These are phyloP conservation scores for Spironucleus salmonicida DNA, from an alignment of 208 protist species.

Conservation along the genomic window DNA sequence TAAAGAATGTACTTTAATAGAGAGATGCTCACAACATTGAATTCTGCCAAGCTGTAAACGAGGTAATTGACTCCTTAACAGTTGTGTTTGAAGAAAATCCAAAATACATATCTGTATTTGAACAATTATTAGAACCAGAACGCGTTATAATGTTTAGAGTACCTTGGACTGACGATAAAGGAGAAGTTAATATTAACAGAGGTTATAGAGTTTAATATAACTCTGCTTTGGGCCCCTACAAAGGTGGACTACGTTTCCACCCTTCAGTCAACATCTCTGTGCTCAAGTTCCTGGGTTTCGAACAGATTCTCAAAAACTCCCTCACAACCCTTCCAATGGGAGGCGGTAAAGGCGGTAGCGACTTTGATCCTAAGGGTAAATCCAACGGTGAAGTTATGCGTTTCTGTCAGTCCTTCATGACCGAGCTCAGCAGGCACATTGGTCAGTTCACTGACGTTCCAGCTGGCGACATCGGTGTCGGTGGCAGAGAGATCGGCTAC, in stretches of 20 bases:
- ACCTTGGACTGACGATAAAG: slow-evolving; percentile 66
- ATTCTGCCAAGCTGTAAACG: slow-evolving; percentile 61
- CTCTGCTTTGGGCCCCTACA: slow-evolving; percentile 70
- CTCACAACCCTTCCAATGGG: slow-evolving; percentile 70
- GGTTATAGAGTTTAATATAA: slow-evolving; percentile 75
- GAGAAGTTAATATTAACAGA: slow-evolving; percentile 61
- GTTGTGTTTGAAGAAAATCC: slow-evolving; percentile 61
- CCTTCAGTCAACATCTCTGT: slow-evolving; percentile 57
- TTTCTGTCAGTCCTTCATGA: slow-evolving; percentile 71
- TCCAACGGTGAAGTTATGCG: slow-evolving; percentile 67
- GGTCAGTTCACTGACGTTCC: slow-evolving; percentile 69
- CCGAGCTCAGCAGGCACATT: slow-evolving; percentile 63
- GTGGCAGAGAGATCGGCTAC: slow-evolving; percentile 65
- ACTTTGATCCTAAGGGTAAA: slow-evolving; percentile 75
- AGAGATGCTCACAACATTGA: slow-evolving; percentile 62
- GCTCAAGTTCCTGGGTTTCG: slow-evolving; percentile 77
- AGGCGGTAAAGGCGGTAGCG: slow-evolving; percentile 69
- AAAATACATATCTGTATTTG: slow-evolving; percentile 57
- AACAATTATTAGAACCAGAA: slow-evolving; percentile 67
- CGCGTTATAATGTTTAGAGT: slow-evolving; percentile 66
- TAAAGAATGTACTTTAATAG: neutral
- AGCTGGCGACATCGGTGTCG: slow-evolving; percentile 76
- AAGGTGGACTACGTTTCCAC: slow-evolving; percentile 61
- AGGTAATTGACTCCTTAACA: slow-evolving; percentile 61
- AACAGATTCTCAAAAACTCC: slow-evolving; percentile 78